Evolutionary conservation across 441 rosid species (phyloP), one percentile per base, ranked within the genome.

Genomic region (Mallotus japonicus): DNA sequence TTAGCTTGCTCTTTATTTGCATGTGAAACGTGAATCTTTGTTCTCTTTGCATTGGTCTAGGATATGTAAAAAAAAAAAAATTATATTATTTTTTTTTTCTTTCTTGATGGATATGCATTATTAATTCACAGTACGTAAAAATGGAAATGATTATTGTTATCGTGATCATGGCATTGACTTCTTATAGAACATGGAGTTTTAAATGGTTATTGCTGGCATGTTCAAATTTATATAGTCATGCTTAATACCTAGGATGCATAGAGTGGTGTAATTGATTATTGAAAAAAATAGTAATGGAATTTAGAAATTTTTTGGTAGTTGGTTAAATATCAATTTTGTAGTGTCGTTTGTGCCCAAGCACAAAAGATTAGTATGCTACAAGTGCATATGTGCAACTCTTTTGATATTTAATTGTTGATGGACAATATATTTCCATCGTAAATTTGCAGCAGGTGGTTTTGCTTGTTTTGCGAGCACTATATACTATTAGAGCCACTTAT

Each of bases 191-290:
- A 60, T 28, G 19, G 34, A 15, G 44, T 28, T 60, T 32, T 71
- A 32, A n/a, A 44, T 70, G 65, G 55, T 59, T 24, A 46, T 58
- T 15, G 59, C 28, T n/a, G 67, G 28, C 58, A 32, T 60, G 37
- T 47, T 12, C 28, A 62, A 62, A 37, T 8, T 28, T n/a, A n/a
- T 14, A 16, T 34, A 19, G 14, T 47, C 47, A 14, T 37, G 67
- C 11, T 50, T n/a, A 32, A 51, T 19, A 10, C 17, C 7, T 50
- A 51, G 24, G 20, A 12, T 62, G 65, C 42, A 22, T 32, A 46
- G 65, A 47, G 8, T 59, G 6, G 40, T 37, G 6, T 37, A 4
- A 37, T 37, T 37, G 40, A 37, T 37, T 37, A 37, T 37, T 6
- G 6, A 37, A 37, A 37, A 37, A 37, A 37, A 3, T 37, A 37